These are phyloP conservation scores for Colletotrichum viniferum DNA, from an alignment of 2,329 filamentous ascomycete species.

Conservation along the genomic window DNA sequence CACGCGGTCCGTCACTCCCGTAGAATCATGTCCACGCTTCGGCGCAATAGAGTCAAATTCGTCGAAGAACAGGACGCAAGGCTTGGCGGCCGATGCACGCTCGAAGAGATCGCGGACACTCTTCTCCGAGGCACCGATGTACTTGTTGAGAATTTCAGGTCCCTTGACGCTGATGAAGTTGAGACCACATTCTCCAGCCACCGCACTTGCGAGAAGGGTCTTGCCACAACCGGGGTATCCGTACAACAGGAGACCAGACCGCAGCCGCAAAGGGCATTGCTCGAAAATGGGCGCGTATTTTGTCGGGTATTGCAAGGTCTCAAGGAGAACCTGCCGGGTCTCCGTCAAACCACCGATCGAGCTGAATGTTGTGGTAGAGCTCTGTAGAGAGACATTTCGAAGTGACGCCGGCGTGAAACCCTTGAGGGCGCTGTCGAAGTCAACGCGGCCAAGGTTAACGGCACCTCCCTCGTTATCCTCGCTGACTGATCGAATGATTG, in stretches of 20 bases:
- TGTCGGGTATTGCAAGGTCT: conserved; percentile 95
- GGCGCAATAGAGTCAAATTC: conserved; percentile 98
- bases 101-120: conserved; percentile 95
- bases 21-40: conserved; percentile 95
- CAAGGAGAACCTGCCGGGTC: conserved; percentile 88
- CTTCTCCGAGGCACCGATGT: conserved; percentile 97
- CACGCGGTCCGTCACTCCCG: conserved; percentile 96
- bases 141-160: conserved; percentile 98
- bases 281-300: conserved; percentile 98
- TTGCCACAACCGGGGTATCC: conserved; percentile 97
- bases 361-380: conserved; percentile 89
- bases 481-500: conserved; percentile 81
- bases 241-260: conserved; percentile 91
- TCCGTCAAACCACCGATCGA: conserved; percentile 87
- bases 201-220: conserved; percentile 91
- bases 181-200: conserved; percentile 96
- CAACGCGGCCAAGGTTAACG: conserved; percentile 70
- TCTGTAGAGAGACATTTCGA: conserved; percentile 91
- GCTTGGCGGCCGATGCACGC: conserved; percentile 85
- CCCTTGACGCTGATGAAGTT: conserved; percentile 99
- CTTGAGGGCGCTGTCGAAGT: conserved; percentile 85
- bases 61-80: conserved; percentile 97
- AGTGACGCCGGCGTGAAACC: conserved; percentile 96
- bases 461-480: conserved; percentile 49
- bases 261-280: conserved; percentile 90